These are phyloP conservation scores for Boletales sp. DNA, from an alignment of 768 basidiomycete species.

Conservation along the genomic window DNA sequence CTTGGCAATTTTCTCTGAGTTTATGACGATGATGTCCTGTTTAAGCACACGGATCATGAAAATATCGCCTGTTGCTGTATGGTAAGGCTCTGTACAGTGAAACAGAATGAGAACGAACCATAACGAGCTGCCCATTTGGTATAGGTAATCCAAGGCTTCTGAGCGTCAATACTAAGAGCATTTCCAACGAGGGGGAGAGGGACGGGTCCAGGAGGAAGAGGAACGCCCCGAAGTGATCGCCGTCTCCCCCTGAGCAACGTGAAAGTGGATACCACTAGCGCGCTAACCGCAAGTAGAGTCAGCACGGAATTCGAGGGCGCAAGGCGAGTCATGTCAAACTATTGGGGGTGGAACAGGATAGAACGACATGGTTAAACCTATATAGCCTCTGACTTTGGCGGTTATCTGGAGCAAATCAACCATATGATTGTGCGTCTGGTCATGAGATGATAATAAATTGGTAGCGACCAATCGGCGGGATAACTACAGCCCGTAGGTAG, in stretches of 20 bases:
- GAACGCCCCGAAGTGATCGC: background rate
- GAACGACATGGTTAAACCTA: too few relatives aligned
- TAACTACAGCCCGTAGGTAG: too few relatives aligned
- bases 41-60: constrained; percentile 19
- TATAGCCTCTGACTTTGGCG: too few relatives aligned
- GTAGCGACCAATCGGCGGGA: too few relatives aligned
- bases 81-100: background rate
- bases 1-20: constrained; percentile 22
- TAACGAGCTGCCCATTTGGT: constrained; percentile 16
- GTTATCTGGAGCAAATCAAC: too few relatives aligned
- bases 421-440: too few relatives aligned
- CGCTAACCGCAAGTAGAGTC: background rate
- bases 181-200: constrained; percentile 16
- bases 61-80: constrained; percentile 12
- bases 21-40: constrained; percentile 24
- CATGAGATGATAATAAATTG: too few relatives aligned
- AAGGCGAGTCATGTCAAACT: background rate
- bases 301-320: background rate
- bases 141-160: constrained; percentile 19
- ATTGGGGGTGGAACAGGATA: too few relatives aligned
- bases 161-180: constrained; percentile 11
- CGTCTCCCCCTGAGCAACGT: background rate
- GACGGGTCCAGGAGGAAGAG: background rate
- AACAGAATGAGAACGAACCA: constrained; percentile 1
- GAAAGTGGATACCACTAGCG: background rate